A percentile compares a stretch with the other conserved stretches of the same genome.
phyloP scores from a whole-genome alignment of 1,284 basidiomycete species.

The Irpex rosettiformis region DNA sequence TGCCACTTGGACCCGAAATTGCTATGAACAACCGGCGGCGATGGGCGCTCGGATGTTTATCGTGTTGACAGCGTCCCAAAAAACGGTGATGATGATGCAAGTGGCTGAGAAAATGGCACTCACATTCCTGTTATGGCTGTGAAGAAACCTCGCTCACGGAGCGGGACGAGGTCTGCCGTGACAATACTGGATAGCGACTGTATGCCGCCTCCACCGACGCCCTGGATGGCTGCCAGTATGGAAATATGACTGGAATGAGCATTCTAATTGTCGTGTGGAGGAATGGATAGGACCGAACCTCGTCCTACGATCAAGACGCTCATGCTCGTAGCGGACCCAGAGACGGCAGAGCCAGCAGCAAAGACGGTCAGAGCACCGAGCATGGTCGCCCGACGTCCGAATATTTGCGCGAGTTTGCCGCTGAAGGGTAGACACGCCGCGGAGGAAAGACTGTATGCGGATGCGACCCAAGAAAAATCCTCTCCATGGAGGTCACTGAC shows the following conservation, averaged over 20 bases:
- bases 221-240: constrained; percentile 33
- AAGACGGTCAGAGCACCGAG: constrained; percentile 34
- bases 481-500: constrained; percentile 27
- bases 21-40: too few species aligned
- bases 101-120: constrained; percentile 1
- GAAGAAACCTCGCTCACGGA: constrained; percentile 38
- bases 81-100: too few species aligned
- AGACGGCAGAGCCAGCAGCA: constrained; percentile 33
- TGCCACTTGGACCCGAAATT: too few species aligned
- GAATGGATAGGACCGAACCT: too few species aligned
- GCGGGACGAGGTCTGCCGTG: constrained; percentile 38
- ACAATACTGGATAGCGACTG: constrained; percentile 36
- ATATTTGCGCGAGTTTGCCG: constrained; percentile 26
- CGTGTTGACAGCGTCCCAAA: background rate
- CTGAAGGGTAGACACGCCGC: constrained; percentile 28
- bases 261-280: too few species aligned
- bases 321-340: constrained; percentile 35
- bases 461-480: constrained; percentile 31
- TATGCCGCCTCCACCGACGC: constrained; percentile 42
- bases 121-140: constrained; percentile 25
- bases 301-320: constrained; percentile 34
- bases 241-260: background rate
- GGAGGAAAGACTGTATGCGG: constrained; percentile 28
- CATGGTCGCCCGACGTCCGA: constrained; percentile 33
- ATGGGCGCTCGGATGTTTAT: too few species aligned